Percentiles rank a stretch among this genome's conserved stretches.
Conservation (phyloP, 805 yeast genomes). For the Myxozyma udenii region DNA sequence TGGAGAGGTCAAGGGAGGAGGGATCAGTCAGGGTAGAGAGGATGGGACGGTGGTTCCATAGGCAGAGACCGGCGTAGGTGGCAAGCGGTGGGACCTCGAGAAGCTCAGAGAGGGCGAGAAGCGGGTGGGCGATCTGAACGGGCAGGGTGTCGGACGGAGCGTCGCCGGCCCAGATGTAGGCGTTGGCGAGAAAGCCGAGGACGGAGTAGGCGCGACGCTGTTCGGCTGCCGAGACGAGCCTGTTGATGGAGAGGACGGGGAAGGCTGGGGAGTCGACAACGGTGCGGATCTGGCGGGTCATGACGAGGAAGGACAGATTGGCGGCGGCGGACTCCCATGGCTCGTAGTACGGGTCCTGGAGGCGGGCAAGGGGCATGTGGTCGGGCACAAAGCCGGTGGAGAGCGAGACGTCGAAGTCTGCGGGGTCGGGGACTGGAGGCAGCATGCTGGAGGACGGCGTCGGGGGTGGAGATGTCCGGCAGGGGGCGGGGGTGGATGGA, state of each 20-base stretch:
- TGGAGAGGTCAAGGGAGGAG: constrained; percentile 59
- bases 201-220: constrained; percentile 77
- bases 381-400: constrained; percentile 77
- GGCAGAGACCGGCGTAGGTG: constrained; percentile 80
- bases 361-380: constrained; percentile 54
- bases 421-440: constrained; percentile 48
- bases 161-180: constrained; percentile 82
- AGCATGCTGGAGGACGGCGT: constrained; percentile 16
- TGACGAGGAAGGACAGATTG: constrained; percentile 68
- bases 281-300: constrained; percentile 58
- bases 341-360: constrained; percentile 60
- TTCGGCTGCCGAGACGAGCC: constrained; percentile 48
- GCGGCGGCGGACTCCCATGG: constrained; percentile 75
- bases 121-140: constrained; percentile 63
- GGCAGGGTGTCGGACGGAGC: constrained; percentile 61
- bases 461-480: no score
- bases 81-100: constrained; percentile 81
- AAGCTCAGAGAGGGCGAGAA: constrained; percentile 53
- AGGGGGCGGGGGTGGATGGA: no score
- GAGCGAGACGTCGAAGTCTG: constrained; percentile 68
- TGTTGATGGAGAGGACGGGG: constrained; percentile 53
- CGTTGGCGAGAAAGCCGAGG: constrained; percentile 77
- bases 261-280: constrained; percentile 49
- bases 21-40: constrained; percentile 40
- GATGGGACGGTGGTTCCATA: constrained; percentile 65